Percentiles rank a stretch among this genome's conserved stretches.
Evolutionary conservation across 2,329 filamentous ascomycete species (phyloP).

Genomic region (Xylaria sp.): DNA sequence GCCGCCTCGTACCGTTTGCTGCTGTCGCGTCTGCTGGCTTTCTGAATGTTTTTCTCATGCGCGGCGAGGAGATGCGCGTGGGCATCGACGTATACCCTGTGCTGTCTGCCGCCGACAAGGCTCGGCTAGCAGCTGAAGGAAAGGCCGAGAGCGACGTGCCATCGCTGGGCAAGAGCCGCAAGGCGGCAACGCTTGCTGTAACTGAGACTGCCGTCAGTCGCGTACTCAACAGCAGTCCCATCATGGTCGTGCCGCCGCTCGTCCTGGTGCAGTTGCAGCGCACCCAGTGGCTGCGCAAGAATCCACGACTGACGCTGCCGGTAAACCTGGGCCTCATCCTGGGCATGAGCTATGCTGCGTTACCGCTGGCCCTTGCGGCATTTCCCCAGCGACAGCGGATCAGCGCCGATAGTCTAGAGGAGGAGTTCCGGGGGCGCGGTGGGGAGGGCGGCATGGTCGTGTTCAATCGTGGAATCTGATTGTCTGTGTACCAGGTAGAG

Average conservation of each 20-base stretch:
- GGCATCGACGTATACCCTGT: constrained; percentile 92
- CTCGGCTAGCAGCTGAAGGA: constrained; percentile 50
- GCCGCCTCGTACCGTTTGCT: constrained; percentile 90
- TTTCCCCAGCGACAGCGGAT: constrained; percentile 91
- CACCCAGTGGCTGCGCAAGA: constrained; percentile 71
- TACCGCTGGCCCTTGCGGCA: constrained; percentile 82
- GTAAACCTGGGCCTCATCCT: constrained; percentile 86
- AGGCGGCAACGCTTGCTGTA: constrained; percentile 83
- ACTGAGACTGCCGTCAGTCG: constrained; percentile 87
- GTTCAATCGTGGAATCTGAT: constrained; percentile 88
- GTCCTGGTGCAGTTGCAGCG: constrained; percentile 79
- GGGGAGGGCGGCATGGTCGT: constrained; percentile 80
- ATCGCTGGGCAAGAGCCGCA: constrained; percentile 79
- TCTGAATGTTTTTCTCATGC: constrained; percentile 96
- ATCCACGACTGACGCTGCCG: constrained; percentile 71
- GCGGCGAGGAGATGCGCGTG: constrained; percentile 85
- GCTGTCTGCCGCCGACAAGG: constrained; percentile 64
- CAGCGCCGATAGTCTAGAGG: constrained; percentile 67
- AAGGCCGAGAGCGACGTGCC: constrained; percentile 59
- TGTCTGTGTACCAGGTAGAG: not conserved
- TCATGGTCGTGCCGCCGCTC: constrained; percentile 93
- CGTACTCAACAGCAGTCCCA: constrained; percentile 88
- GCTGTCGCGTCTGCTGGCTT: constrained; percentile 88
- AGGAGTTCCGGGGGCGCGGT: constrained; percentile 77
- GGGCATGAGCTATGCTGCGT: constrained; percentile 76